Conservation (phyloP, 441 rosid species). For the Erodium trifolium region DNA sequence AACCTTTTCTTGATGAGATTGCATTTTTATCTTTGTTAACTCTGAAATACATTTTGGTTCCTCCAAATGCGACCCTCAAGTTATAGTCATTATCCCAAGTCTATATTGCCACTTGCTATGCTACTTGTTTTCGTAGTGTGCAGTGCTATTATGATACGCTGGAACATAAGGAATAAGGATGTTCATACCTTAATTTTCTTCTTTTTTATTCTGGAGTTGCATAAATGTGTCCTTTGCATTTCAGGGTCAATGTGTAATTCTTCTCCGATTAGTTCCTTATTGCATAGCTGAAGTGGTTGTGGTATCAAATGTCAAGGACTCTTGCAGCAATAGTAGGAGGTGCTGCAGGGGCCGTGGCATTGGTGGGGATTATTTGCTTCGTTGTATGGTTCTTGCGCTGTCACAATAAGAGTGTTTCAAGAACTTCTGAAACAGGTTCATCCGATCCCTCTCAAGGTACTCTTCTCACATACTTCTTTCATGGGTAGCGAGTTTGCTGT, state of each 20-base stretch:
- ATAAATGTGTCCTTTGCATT: conserved; percentile 10
- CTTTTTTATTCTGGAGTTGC: neutral
- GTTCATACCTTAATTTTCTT: neutral
- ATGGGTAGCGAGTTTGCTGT: conserved; percentile 12
- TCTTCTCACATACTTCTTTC: neutral
- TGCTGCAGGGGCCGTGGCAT: conserved; percentile 68
- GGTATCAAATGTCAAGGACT: conserved; percentile 70
- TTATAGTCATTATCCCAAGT: neutral
- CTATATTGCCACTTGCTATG: neutral
- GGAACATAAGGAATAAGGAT: neutral
- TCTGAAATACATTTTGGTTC: neutral
- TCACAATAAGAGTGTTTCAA: conserved; percentile 32
- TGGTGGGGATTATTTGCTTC: conserved; percentile 39
- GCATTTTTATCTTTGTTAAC: neutral
- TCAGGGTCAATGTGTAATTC: conserved; percentile 42
- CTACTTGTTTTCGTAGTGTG: neutral
- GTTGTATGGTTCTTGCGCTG: conserved; percentile 46
- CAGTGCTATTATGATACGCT: neutral
- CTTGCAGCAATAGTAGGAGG: conserved; percentile 86
- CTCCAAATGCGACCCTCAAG: neutral
- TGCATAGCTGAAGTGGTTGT: conserved; percentile 41
- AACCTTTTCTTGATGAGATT: neutral
- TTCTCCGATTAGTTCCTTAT: conserved; percentile 15
- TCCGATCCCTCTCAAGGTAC: conserved; percentile 55
- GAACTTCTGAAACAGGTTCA: conserved; percentile 60